A percentile compares a stretch with the other conserved stretches of the same genome.
phyloP scores from a whole-genome alignment of 2,329 filamentous ascomycete genomes.

The Botrytis paeoniae region DNA sequence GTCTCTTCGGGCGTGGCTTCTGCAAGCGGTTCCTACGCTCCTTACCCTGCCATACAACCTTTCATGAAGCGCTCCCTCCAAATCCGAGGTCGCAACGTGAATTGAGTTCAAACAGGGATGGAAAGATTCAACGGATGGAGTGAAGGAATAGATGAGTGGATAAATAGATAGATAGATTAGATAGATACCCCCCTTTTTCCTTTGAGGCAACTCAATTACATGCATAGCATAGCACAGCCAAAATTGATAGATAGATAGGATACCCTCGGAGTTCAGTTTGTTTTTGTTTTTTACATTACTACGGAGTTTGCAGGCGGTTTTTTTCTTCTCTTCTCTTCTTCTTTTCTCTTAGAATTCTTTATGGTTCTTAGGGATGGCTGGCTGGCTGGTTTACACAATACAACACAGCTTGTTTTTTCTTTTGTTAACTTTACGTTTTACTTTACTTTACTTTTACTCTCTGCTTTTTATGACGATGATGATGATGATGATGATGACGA shows the following conservation, averaged over 20 bases:
- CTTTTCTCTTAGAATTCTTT: not conserved
- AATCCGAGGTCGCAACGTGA: conserved; percentile 6
- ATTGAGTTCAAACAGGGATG: not conserved
- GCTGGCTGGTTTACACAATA: not conserved
- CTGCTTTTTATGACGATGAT: not conserved
- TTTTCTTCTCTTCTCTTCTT: not conserved
- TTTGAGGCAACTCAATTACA: conserved; percentile 4
- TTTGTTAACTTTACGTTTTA: not conserved
- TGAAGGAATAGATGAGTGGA: not conserved
- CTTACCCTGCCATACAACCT: not conserved
- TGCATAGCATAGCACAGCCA: not conserved
- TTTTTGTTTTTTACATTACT: not conserved
- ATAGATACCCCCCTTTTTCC: not conserved
- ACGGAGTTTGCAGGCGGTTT: not conserved
- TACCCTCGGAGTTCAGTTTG: conserved; percentile 8
- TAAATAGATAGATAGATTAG: not conserved
- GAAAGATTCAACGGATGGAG: not conserved
- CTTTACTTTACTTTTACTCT: not conserved
- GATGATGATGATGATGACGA: not conserved
- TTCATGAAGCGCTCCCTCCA: conserved; percentile 8
- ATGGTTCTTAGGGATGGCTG: not conserved
- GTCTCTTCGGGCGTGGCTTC: not conserved
- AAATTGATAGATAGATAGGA: conserved; percentile 4
- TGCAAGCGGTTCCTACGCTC: not conserved
- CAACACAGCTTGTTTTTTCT: not conserved